Conservation (phyloP, 1,284 basidiomycete species). For the Moesziomyces globuligerus region DNA sequence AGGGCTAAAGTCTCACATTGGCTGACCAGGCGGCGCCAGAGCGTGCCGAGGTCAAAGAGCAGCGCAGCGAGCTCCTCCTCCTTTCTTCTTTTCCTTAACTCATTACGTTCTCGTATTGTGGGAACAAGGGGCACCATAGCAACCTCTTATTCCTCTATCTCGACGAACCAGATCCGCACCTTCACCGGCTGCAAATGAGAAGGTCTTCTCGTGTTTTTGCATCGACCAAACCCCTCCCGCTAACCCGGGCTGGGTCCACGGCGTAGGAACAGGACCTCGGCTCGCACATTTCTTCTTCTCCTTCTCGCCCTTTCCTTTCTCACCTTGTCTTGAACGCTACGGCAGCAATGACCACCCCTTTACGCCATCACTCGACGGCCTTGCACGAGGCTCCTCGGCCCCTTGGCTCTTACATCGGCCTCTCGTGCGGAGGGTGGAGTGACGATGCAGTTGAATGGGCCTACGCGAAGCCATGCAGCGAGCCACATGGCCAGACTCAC, state of each 20-base stretch:
- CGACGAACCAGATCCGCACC: constrained; percentile 53
- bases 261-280: constrained; percentile 45
- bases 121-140: constrained; percentile 39
- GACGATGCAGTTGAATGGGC: too few species aligned
- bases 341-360: not conserved
- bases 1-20: not conserved
- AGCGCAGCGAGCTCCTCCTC: not conserved
- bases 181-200: constrained; percentile 13
- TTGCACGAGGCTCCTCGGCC: too few species aligned
- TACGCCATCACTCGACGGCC: not conserved
- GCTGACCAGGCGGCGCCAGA: not conserved
- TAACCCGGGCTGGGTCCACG: constrained; percentile 19
- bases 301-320: not conserved
- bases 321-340: not conserved
- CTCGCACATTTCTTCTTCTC: constrained; percentile 30
- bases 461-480: too few species aligned
- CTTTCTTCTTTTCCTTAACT: constrained; percentile 46
- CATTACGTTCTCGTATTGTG: constrained; percentile 60
- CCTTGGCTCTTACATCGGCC: not conserved
- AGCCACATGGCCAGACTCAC: too few species aligned
- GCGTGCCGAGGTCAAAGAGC: constrained; percentile 1
- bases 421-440: too few species aligned
- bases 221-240: constrained; percentile 11
- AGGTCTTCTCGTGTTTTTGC: constrained; percentile 45
- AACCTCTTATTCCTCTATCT: constrained; percentile 57